These are phyloP conservation scores for Euphrasia arctica DNA, from an alignment of 305 asterid genomes.

Conservation along the genomic window DNA sequence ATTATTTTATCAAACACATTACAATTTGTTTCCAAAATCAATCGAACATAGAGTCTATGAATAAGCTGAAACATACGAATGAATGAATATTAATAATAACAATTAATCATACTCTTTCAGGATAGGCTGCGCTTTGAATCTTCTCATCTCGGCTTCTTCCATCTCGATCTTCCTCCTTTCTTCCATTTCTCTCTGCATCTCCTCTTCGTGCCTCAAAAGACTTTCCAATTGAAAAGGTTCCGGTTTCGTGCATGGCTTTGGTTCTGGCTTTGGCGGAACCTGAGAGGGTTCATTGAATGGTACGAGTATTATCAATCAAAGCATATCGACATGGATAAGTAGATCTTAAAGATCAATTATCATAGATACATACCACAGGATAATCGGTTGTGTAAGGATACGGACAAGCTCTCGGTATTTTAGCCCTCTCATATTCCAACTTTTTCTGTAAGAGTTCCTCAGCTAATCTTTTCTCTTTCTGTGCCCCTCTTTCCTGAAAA, in stretches of 20 bases:
- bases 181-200: constrained; percentile 75
- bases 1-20: background rate
- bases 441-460: constrained; percentile 65
- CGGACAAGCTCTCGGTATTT: constrained; percentile 76
- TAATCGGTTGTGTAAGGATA: constrained; percentile 95
- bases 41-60: background rate
- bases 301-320: too few species aligned
- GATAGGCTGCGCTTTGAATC: constrained; percentile 77
- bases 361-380: constrained; percentile 60
- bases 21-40: too few species aligned
- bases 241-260: constrained; percentile 79
- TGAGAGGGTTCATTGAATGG: constrained; percentile 23
- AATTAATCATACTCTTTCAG: constrained; percentile 54
- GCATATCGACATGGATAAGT: too few species aligned
- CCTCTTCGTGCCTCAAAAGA: constrained; percentile 82
- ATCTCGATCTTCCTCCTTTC: constrained; percentile 61
- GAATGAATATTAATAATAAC: too few species aligned
- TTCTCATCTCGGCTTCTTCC: constrained; percentile 78
- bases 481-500: constrained; percentile 78
- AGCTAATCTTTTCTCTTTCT: constrained; percentile 61
- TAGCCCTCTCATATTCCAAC: constrained; percentile 74
- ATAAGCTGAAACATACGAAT: too few species aligned
- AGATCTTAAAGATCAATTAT: background rate
- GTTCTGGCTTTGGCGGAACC: constrained; percentile 91
- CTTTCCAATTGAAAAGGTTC: constrained; percentile 85